Evolutionary conservation across 208 protist genomes (phyloP), one percentile per base, ranked within the genome.

Genomic region (Trypanosoma grayi): DNA sequence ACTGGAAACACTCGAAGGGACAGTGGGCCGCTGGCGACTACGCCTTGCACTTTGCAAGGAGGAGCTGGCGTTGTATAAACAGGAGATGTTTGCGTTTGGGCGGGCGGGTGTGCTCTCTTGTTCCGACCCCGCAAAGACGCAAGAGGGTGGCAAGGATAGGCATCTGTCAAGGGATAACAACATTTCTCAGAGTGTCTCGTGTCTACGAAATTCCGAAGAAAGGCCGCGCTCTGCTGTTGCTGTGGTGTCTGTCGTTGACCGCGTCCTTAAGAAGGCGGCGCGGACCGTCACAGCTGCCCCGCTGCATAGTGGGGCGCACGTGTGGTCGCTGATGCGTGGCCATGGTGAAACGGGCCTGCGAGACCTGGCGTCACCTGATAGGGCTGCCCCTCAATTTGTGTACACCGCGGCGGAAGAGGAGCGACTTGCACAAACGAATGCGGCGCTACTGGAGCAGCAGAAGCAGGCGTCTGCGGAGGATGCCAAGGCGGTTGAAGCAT

Each of bases 61-160:
- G 50, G 85, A 95, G 39, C 33, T 95, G 11, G 80, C 77, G 4
- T 57, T 92, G 4, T 95, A 84, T 68, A 89, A 87, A 57, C 67
- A 52, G 2, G 78, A 92, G 34, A 73, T 87, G 41, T 76, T 72
- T 47, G n/a, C 70, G 27, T 90, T 83, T 59, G 70, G 58, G 11
- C 65, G 73, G 14, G 66, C 65, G 25, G 81, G 81, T 24, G 61
- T 91, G 0, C 60, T 88, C 3, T 65, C 64, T 10, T 90, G 77
- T 51, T 70, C 63, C 2, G 67, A 83, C 44, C 57, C 51, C 14
- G 40, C 2, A 33, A 27, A 34, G 30, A 18, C 37, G 13, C n/a
- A 10, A 2, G 31, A 45, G 10, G 36, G 31, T 8, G 22, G 48
- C 2, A 37, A 22, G 3, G 55, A 51, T 2, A 51, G 7, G 9